phyloP scores from a whole-genome alignment of 257 asterid species.

The Hygrophila difformis region DNA sequence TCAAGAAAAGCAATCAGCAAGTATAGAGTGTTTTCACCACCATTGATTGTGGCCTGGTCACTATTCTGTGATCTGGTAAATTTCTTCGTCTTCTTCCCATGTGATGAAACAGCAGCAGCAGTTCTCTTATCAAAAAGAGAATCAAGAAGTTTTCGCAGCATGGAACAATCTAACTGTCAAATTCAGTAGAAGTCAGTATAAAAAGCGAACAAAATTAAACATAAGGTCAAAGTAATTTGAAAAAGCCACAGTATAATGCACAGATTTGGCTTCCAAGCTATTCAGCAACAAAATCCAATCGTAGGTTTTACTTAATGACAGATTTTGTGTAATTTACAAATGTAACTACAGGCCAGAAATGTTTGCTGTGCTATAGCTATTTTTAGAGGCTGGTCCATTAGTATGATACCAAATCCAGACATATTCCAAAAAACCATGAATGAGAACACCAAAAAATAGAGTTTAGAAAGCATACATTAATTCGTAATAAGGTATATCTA shows the following conservation, averaged over 20 bases:
- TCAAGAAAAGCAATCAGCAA: constrained; percentile 67
- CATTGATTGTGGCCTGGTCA: constrained; percentile 23
- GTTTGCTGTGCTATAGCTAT: too few relatives aligned
- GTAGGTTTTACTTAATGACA: neutral
- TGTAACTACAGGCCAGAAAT: too few relatives aligned
- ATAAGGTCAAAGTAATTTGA: neutral
- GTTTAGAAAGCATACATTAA: constrained; percentile 47
- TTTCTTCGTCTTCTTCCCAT: constrained; percentile 57
- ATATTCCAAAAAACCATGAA: neutral
- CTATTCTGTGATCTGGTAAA: constrained; percentile 22
- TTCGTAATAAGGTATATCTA: constrained; percentile 60
- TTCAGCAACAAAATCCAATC: constrained; percentile 3
- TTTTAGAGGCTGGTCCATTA: too few relatives aligned
- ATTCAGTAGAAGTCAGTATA: constrained; percentile 19
- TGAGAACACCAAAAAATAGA: neutral
- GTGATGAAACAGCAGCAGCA: constrained; percentile 24
- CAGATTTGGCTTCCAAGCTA: neutral
- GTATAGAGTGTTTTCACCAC: constrained; percentile 31
- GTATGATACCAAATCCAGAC: neutral
- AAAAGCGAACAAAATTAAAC: constrained; percentile 1
- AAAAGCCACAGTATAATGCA: constrained; percentile 9
- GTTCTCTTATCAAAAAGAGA: constrained; percentile 33
- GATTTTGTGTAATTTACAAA: neutral
- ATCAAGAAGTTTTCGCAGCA: constrained; percentile 45
- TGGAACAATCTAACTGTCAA: constrained; percentile 54